These are phyloP conservation scores for Botrytis tulipae DNA, from an alignment of 2,329 filamentous ascomycete genomes.

Conservation along the genomic window DNA sequence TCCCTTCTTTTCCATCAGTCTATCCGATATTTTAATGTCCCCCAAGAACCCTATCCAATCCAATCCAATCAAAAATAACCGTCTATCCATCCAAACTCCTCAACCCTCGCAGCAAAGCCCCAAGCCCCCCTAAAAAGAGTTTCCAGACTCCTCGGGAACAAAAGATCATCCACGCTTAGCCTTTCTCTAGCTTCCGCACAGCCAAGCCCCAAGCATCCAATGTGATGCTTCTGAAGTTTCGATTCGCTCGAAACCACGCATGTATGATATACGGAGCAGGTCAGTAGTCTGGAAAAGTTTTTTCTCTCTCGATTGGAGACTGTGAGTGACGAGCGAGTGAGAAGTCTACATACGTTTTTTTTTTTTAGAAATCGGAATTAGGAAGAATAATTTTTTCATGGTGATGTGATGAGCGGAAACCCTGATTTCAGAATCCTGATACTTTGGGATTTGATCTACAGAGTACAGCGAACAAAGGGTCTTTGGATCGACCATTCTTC, in stretches of 20 bases:
- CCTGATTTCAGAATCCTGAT: neutral
- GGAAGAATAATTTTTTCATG: neutral
- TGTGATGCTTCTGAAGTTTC: neutral
- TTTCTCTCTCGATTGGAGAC: neutral
- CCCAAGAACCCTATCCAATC: no score
- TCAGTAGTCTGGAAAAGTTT: neutral
- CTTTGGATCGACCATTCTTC: neutral
- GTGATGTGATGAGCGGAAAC: neutral
- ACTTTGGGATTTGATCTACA: neutral
- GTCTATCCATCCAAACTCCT: neutral
- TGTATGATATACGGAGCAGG: neutral
- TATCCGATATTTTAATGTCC: neutral
- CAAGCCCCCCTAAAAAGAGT: neutral
- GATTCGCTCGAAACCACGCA: neutral
- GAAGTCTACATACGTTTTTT: neutral
- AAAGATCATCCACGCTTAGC: neutral
- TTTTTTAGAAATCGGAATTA: neutral
- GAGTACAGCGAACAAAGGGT: neutral
- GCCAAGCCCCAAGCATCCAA: neutral
- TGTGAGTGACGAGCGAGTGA: neutral
- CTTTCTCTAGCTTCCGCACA: neutral
- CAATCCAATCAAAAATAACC: neutral
- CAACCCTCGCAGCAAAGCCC: no score
- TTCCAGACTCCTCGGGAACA: conserved; percentile 5
- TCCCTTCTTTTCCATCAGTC: neutral